Base-by-base conservation (phyloP, 2,329 filamentous ascomycete genomes). In the Calonectria naviculata region DNA sequence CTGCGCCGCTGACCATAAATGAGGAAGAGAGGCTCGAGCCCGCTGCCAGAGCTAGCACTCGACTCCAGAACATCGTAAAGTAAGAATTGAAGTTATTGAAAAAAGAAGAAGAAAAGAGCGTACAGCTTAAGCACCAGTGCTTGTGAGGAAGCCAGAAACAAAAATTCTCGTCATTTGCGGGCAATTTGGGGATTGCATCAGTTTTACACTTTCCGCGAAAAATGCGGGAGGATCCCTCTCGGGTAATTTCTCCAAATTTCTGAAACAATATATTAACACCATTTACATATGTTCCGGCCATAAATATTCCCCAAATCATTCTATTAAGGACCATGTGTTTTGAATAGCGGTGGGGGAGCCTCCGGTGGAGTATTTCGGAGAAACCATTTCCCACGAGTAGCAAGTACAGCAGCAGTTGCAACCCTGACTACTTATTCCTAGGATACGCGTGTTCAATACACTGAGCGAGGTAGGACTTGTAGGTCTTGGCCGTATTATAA, bases 231-330 rank as follows among this genome's bases (percentile, higher is more conserved):
- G 13, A 60, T 29, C 29, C 36, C 12, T 60, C 34, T 60, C 54
- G 21, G n/a, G 36, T 29, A 15, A 60, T 60, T 60, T 15, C 26
- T 7, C 24, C 1, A 38, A 60, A 60, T n/a, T 29, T 60, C 36
- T 42, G 21, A 60, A 60, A 60, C 54, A 24, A 60, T 4, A 28
- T 42, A 42, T 42, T 29, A 28, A 60, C 6, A 41, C 31, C 31
- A 5, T 26, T 24, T 19, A n/a, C 21, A 21, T 42, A 9, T 17
- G 42, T 42, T 29, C n/a, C 54, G 54, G 54, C 34, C 10, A 60
- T 29, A 60, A 60, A 42, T 60, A 42, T 60, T 60, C 54, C 54
- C 36, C 36, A 29, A 60, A 42, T 42, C 36, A 41, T 60, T 60
- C 5, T 8, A 41, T n/a, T n/a, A 29, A 42, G 54, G n/a, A 42